Evolutionary conservation across 1,284 basidiomycete species (phyloP), one percentile per base, ranked within the genome.

Genomic region (Sporisorium reilianum): DNA sequence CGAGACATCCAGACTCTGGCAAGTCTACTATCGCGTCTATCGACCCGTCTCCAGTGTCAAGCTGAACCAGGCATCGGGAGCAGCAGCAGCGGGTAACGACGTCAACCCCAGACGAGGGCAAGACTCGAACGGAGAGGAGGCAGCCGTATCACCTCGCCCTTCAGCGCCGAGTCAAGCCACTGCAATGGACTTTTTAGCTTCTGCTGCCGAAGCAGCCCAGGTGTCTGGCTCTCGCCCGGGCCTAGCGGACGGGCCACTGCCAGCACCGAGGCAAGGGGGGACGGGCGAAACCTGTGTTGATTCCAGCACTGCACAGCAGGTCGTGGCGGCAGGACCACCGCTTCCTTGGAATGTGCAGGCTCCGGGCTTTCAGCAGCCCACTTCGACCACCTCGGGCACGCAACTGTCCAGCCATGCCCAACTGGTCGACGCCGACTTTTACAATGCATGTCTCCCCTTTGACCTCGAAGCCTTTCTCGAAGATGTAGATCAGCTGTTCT

Each of bases 401-500:
- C n/a, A n/a, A n/a, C n/a, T n/a, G n/a, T 1, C 48, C 50, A 2
- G 12, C 28, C 25, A 49, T 45, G 11, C 28, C 52, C 2, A 28
- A 11, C 5, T 42, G 30, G 11, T 52, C 22, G 55, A 57, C 22
- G 41, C 49, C 12, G 55, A 20, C 25, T 54, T 64, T 25, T 55
- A 38, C 36, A 46, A 54, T 34, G 67, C 67, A 1, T 42, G 45
- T 10, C 48, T 62, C 6, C 55, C 58, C 18, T 67, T 72, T 23
- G 69, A 72, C 36, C 55, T 72, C 6, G 69, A 72, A 20, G 64
- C 55, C 3, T 72, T 72, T 26, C 56, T 72, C 14, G 50, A 50
- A 44, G 69, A 72, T 34, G 54, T 72, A 34, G 69, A 72, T 40
- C 64, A 63, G 50, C 46, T 65, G 5, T 72, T 72, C 44, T 72